These are phyloP conservation scores for Podospora australis DNA, from an alignment of 495 filamentous ascomycete genomes.

Conservation along the genomic window DNA sequence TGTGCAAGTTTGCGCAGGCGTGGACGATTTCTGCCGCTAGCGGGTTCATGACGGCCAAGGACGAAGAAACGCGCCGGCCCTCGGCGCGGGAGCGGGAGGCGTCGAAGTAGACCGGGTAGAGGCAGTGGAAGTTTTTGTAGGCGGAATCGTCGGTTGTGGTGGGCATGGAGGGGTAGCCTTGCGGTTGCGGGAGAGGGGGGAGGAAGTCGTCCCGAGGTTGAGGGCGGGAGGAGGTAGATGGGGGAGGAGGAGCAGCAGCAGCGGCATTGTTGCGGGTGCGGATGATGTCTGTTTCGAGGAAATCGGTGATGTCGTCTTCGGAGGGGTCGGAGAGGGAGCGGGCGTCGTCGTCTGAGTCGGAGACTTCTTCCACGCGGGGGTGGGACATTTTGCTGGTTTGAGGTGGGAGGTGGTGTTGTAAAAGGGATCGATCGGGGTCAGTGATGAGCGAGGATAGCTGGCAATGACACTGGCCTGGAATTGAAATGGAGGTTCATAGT, in stretches of 20 bases:
- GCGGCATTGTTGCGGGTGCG: constrained; percentile 11
- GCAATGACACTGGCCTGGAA: constrained; percentile 8
- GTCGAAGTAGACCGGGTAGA: constrained; percentile 96
- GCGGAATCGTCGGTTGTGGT: constrained; percentile 46
- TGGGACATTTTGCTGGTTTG: constrained; percentile 60
- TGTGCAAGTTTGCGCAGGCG: constrained; percentile 64
- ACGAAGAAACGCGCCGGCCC: constrained; percentile 67
- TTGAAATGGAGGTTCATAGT: constrained; percentile 6
- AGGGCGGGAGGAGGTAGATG: constrained; percentile 16
- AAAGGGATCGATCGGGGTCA: not conserved
- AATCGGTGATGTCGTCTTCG: constrained; percentile 58
- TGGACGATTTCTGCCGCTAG: constrained; percentile 84
- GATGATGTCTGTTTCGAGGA: constrained; percentile 44
- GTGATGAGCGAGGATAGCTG: not conserved
- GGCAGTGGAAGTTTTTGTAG: constrained; percentile 74
- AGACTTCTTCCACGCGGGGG: constrained; percentile 83
- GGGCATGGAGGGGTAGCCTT: constrained; percentile 26
- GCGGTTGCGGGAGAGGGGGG: constrained; percentile 14
- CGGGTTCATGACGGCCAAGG: constrained; percentile 74
- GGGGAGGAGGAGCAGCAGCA: constrained; percentile 1
- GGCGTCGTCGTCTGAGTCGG: constrained; percentile 66
- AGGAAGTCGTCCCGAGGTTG: constrained; percentile 13
- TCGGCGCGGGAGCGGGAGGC: constrained; percentile 61
- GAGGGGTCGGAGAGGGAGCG: constrained; percentile 76
- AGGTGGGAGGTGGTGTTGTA: constrained; percentile 1